Evolutionary conservation across 2,329 filamentous ascomycete genomes (phyloP).

Genomic region (Trichophyton equinum): DNA sequence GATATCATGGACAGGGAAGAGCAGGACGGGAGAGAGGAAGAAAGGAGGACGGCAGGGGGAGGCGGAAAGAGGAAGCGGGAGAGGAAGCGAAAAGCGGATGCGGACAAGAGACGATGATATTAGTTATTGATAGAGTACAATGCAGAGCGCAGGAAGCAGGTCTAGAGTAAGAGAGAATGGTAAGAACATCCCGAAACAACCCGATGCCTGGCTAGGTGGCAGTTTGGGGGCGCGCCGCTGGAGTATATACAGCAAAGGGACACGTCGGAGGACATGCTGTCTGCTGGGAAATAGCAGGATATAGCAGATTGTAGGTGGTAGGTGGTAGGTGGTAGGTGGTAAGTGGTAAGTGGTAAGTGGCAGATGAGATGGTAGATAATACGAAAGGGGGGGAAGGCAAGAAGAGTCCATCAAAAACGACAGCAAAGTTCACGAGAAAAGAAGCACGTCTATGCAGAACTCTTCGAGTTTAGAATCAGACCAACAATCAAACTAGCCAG

Average conservation of each 20-base stretch:
- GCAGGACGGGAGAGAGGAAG: neutral
- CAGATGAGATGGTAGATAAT: neutral
- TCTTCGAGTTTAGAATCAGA: constrained; percentile 80
- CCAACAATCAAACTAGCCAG: constrained; percentile 65
- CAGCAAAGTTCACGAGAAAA: neutral
- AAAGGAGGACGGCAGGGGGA: neutral
- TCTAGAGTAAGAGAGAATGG: neutral
- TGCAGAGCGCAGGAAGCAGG: neutral
- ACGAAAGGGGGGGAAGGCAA: neutral
- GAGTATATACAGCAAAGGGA: constrained; percentile 1
- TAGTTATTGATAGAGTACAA: constrained; percentile 3
- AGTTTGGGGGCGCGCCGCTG: neutral
- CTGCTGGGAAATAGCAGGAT: too few species aligned
- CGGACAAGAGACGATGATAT: neutral
- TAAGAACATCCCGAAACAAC: constrained; percentile 3
- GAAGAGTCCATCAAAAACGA: neutral
- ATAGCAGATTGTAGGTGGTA: neutral
- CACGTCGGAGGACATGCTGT: neutral
- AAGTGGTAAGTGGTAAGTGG: neutral
- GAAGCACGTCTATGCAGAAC: constrained; percentile 25
- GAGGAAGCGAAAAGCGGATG: neutral
- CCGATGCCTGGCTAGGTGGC: neutral
- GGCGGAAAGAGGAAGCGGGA: neutral
- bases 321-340: neutral
- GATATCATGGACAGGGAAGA: too few species aligned